phyloP scores from a whole-genome alignment of 345 rosid genomes.

The Lepidium aucheri region DNA sequence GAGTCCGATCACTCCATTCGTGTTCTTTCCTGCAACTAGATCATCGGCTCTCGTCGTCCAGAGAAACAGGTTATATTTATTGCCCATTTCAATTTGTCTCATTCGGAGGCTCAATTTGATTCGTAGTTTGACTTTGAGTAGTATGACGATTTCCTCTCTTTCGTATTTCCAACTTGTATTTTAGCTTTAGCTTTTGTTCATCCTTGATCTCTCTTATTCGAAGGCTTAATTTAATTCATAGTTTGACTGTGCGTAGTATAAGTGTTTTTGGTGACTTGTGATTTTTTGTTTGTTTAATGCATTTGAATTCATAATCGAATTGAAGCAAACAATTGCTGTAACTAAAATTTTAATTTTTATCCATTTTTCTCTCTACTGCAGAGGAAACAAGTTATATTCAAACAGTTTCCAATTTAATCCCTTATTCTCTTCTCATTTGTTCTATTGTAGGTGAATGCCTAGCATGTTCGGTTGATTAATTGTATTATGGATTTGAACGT shows the following conservation, averaged over 20 bases:
- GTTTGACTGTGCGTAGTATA: neutral
- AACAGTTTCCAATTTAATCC: neutral
- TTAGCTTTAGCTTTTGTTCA: neutral
- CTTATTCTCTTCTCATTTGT: neutral
- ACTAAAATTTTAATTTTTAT: neutral
- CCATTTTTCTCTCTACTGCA: neutral
- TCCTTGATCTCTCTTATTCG: neutral
- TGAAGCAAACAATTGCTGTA: neutral
- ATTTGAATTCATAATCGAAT: neutral
- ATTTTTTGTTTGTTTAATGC: neutral
- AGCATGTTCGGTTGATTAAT: neutral
- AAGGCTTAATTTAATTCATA: neutral
- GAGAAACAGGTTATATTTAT: conserved; percentile 1
- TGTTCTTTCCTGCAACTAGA: neutral
- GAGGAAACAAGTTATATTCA: neutral
- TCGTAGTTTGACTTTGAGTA: no score
- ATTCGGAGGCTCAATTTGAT: neutral
- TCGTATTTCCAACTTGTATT: neutral
- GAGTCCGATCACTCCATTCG: neutral
- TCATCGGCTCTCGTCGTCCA: neutral
- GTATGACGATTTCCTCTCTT: neutral
- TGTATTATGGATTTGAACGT: neutral
- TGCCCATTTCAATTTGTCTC: neutral
- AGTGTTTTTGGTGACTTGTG: neutral
- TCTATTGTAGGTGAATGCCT: neutral